Evolutionary conservation across 1,284 basidiomycete genomes (phyloP), one percentile per base, ranked within the genome.

Genomic region (Trametes sp.): DNA sequence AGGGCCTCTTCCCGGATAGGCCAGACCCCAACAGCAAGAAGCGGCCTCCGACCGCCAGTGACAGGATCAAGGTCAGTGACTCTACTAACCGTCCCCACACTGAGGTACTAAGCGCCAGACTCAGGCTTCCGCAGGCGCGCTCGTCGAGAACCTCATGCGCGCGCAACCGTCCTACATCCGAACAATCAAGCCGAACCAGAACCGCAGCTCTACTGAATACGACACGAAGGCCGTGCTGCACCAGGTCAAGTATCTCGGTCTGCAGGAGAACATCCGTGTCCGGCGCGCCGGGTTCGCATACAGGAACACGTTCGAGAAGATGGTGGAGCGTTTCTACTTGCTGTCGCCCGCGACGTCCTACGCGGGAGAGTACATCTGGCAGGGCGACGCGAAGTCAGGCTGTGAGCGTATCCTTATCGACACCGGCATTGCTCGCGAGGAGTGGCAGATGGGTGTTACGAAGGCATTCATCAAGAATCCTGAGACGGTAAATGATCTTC

Each of bases 401-500:
- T 99, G 97, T 74, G 90, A 96, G 78, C 88, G 89, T 69, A 99
- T 99, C 66, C 81, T 99, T 53, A 93, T 86, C 66, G 97, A 99
- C 73, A 97, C 96, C 16, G 96, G 96, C 48, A 99, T 99, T 70
- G 87, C 94, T 2, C 90, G 88, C 71, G 97, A 98, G 59, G 96
- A 99, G 78, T 99, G 97, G 97, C 97, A 99, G 79, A 98, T 99
- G 95, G 97, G 98, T 68, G 88, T 92, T 2, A 98, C 97, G 13
- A 99, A 99, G 75, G 97, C 97, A 0, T 99, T 99, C 77, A 99
- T 99, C 81, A 99, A 99, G 85, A 98, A 97, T 75, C 97, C 97
- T 0, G 97, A 99, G 77, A 99, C 97, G 42, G 94, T 96, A 72
- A 54, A 50, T 58, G 23, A n/a, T 9, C 1, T 9, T 16, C 54